Evolutionary conservation across 2,329 filamentous ascomycete genomes (phyloP), one percentile per base, ranked within the genome.

Genomic region (Aspergillus caelatus): DNA sequence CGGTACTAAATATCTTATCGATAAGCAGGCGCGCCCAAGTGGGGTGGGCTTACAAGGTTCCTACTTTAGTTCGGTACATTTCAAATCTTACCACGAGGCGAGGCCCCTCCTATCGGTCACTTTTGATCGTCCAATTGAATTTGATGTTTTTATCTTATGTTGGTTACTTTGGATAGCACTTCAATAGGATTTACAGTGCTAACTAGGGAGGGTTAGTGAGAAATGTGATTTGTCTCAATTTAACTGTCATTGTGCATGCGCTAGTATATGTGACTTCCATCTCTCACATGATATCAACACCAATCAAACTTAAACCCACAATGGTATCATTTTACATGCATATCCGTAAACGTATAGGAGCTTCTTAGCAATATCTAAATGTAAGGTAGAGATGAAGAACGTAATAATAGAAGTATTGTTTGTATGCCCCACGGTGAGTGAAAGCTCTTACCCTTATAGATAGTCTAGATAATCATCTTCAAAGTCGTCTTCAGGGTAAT

Each of bases 401-500:
- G 21, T 55, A 55, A 34, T 23, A 34, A 23, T 39, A 39, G 30
- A 39, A 14, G 32, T 6, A 11, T 32, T 21, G 32, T 30, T 23
- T 55, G n/a, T 8, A 39, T 55, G 9, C 19, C 32, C 23, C 32
- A 16, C 16, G 19, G 30, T n/a, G 8, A 34, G 52, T 36, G 23
- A 36, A 55, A 39, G 10, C 11, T 21, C 6, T 63, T 57, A 65
- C 8, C 62, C 55, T 53, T 67, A 63, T 39, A 66, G 23, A 61
- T 65, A 52, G 41, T 65, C 62, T 58, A 65, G 57, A 66, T 69
- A 72, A 63, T 85, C 82, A 48, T 86, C 82, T 16, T 86, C 84
- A 41, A 86, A 83, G 16, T 77, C 72, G 23, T 74, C 72, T 30
- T 73, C 67, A 2, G 71, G 46, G 9, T 59, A 71, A 28, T 71